These are phyloP conservation scores for Chrysopogon serrulatus DNA, from an alignment of 176 grass and related monocot species.

Conservation along the genomic window DNA sequence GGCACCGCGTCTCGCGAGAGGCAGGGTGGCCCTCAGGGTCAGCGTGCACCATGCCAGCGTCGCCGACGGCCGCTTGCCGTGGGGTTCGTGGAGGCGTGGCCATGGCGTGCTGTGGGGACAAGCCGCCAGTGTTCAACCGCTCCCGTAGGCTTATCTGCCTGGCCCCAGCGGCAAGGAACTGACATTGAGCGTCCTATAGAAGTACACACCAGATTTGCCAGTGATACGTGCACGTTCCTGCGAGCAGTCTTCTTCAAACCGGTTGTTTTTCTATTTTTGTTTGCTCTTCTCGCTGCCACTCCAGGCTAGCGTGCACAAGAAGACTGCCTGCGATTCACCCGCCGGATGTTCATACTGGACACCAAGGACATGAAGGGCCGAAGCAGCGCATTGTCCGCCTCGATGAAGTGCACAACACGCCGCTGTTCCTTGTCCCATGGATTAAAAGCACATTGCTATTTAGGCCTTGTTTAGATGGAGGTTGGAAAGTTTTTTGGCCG, in stretches of 20 bases:
- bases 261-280: too few species aligned
- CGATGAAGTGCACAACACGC: neutral
- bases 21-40: neutral
- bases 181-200: neutral
- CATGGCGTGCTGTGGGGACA: neutral
- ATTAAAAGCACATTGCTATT: too few species aligned
- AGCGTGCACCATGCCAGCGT: slow-evolving; percentile 18
- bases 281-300: too few species aligned
- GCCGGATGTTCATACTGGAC: slow-evolving; percentile 20
- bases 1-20: slow-evolving; percentile 19
- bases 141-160: neutral
- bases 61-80: slow-evolving; percentile 16
- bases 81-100: slow-evolving; percentile 25
- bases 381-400: neutral
- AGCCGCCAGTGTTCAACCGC: neutral
- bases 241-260: too few species aligned
- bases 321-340: neutral
- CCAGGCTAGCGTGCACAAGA: neutral
- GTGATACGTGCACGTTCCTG: too few species aligned
- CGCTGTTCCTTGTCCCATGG: too few species aligned
- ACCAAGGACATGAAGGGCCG: neutral
- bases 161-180: neutral
- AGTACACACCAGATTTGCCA: neutral
- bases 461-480: too few species aligned
- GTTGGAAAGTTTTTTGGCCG: too few species aligned